Evolutionary conservation across 306 rosid genomes (phyloP).

Genomic region (Vigna angularis): DNA sequence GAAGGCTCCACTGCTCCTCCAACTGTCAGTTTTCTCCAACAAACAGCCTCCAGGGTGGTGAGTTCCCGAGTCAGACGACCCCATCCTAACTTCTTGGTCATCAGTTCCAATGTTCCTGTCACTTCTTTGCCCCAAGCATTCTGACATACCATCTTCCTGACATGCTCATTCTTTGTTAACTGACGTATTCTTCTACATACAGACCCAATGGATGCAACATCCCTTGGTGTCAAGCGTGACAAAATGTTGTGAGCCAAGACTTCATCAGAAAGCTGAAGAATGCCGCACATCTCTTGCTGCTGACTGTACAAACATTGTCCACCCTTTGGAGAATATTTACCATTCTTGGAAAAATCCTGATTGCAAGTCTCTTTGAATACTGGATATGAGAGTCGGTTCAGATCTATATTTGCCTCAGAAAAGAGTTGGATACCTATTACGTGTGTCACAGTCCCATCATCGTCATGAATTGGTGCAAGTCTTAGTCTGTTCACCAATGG

Average conservation of each 20-base stretch:
- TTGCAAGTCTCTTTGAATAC: conserved; percentile 80
- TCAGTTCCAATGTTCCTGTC: conserved; percentile 84
- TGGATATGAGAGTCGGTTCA: conserved; percentile 82
- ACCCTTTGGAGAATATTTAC: conserved; percentile 51
- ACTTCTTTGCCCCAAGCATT: conserved; percentile 99
- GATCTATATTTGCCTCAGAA: conserved; percentile 83
- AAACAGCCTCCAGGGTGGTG: conserved; percentile 94
- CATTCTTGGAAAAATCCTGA: conserved; percentile 58
- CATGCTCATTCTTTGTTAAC: conserved; percentile 88
- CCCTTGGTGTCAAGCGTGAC: conserved; percentile 96
- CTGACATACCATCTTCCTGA: conserved; percentile 98
- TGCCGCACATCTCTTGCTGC: conserved; percentile 75
- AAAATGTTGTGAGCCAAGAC: conserved; percentile 94
- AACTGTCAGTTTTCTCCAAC: conserved; percentile 90
- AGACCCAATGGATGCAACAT: conserved; percentile 97
- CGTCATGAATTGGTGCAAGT: conserved; percentile 86
- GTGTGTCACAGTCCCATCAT: conserved; percentile 85
- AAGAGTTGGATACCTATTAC: conserved; percentile 89
- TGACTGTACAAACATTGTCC: conserved; percentile 55
- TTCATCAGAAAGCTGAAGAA: conserved; percentile 97
- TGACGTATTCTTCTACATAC: conserved; percentile 92
- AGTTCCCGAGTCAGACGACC: conserved; percentile 93
- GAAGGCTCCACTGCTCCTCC: conserved; percentile 96
- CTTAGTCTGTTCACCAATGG: conserved; percentile 84
- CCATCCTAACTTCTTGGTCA: conserved; percentile 96